Base-by-base conservation (phyloP, 352 stramenopile species). In the Globisporangium solare region DNA sequence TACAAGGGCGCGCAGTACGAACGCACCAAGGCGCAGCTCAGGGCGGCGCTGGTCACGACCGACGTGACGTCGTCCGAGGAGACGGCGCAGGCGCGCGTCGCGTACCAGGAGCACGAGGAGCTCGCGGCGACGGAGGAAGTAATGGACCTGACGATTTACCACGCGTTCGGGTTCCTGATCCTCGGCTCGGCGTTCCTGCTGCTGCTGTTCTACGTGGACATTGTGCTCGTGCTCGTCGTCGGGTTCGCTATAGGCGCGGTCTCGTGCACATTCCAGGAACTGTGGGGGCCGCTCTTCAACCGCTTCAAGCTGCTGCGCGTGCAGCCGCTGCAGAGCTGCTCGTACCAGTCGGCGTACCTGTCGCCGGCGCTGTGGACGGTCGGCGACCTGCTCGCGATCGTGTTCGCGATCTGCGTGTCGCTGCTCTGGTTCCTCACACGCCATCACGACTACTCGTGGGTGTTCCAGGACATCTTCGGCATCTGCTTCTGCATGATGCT, bases 401-500 rank as follows among this genome's bases (percentile, higher is more conserved):
- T 86, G 51, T 73, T 91, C 22, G 73, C 83, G 18, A 47, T 86
- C 4, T 63, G 55, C 3, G 59, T 75, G 15, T 66, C 70, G 24
- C 20, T 88, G 15, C 56, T 89, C 15, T 93, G 84, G 73, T 90
- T 86, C 66, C 65, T 97, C 46, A 80, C 61, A 24, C 76, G 94
- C 49, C 81, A 85, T 48, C 74, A 95, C 58, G 63, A 81, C 11
- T 90, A 89, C 65, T 80, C 76, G 39, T 98, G 93, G 92, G 63
- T 98, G 17, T 75, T 97, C 17, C 95, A 98, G 62, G 89, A 98
- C 67, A 55, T 97, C 43, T 96, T 98, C 42, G 94, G 93, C 35
- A 63, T 94, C 18, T 98, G 91, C 67, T 94, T 98, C 66, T 98
- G 91, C 66, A 84, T 98, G 27, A 61, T 97, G 13, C 98, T 98